These are phyloP conservation scores for Schwanniomyces pseudopolymorphus DNA, from an alignment of 805 yeast species.

Conservation along the genomic window DNA sequence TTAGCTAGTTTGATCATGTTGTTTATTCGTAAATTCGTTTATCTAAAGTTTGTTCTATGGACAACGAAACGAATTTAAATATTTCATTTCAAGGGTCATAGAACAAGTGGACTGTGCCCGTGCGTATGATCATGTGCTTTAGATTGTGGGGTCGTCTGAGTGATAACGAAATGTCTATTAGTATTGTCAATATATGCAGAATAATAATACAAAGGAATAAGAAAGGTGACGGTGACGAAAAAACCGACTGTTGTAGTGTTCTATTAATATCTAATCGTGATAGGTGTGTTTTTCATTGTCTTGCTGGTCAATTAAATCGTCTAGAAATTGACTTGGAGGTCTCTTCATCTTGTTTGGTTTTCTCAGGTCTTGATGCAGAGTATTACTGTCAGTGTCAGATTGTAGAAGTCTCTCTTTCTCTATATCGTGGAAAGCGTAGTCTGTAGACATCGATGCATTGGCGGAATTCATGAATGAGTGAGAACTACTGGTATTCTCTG, in stretches of 20 bases:
- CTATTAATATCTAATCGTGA: background rate
- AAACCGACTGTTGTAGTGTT: background rate
- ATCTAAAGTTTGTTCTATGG: background rate
- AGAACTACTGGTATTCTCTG: background rate
- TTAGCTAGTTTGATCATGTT: slow-evolving; percentile 1
- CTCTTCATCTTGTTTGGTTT: slow-evolving; percentile 19
- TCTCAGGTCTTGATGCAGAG: slow-evolving; percentile 2
- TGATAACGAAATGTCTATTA: background rate
- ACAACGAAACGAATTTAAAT: background rate
- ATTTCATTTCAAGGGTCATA: background rate
- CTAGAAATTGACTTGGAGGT: slow-evolving; percentile 52
- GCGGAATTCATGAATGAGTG: background rate
- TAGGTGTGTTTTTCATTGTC: background rate
- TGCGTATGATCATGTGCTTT: background rate
- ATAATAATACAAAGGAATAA: background rate
- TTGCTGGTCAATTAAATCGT: slow-evolving; percentile 36
- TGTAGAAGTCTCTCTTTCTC: background rate
- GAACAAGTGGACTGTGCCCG: background rate
- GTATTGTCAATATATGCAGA: background rate
- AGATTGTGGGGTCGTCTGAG: background rate
- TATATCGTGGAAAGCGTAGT: background rate
- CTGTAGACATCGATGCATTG: background rate
- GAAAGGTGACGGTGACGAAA: background rate
- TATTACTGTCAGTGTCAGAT: background rate
- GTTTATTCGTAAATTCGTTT: background rate